phyloP scores from a whole-genome alignment of 768 basidiomycete genomes.

The Naganishia vaughanmartiniae region DNA sequence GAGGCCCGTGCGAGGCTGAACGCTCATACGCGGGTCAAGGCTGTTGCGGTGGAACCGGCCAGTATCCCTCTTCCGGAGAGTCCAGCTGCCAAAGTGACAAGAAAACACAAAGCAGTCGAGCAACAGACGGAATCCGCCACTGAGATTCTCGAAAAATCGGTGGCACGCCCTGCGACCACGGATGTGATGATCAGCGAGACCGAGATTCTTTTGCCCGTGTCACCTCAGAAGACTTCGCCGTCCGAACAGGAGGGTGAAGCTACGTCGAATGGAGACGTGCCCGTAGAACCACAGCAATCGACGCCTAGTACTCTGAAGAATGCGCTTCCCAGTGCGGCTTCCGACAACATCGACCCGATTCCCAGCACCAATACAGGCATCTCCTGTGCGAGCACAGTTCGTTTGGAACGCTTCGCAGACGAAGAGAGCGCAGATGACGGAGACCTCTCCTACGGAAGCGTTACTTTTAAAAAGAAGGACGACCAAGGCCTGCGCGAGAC shows the following conservation, averaged over 20 bases:
- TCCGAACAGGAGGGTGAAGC: not conserved
- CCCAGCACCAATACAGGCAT: not conserved
- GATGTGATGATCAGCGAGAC: not conserved
- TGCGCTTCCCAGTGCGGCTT: not conserved
- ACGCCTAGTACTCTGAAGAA: not conserved
- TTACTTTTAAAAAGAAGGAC: constrained; percentile 23
- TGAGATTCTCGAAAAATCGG: no score
- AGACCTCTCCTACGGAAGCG: constrained; percentile 19
- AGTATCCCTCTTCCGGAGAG: constrained; percentile 18
- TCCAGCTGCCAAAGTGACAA: not conserved
- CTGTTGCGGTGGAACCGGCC: not conserved
- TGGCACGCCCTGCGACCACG: not conserved
- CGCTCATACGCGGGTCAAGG: not conserved
- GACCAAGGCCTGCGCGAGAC: constrained; percentile 1
- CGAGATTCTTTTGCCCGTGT: not conserved
- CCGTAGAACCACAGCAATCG: not conserved
- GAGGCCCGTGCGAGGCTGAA: not conserved
- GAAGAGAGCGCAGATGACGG: constrained; percentile 17
- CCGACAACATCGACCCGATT: not conserved
- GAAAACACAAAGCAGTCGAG: not conserved
- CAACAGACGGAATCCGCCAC: not conserved
- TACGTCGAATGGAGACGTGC: not conserved
- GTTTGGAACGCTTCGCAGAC: not conserved
- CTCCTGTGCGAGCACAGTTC: constrained; percentile 17
- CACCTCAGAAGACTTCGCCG: not conserved